Base-by-base conservation (phyloP, 2,329 filamentous ascomycete species). In the Huntiella abstrusa region DNA sequence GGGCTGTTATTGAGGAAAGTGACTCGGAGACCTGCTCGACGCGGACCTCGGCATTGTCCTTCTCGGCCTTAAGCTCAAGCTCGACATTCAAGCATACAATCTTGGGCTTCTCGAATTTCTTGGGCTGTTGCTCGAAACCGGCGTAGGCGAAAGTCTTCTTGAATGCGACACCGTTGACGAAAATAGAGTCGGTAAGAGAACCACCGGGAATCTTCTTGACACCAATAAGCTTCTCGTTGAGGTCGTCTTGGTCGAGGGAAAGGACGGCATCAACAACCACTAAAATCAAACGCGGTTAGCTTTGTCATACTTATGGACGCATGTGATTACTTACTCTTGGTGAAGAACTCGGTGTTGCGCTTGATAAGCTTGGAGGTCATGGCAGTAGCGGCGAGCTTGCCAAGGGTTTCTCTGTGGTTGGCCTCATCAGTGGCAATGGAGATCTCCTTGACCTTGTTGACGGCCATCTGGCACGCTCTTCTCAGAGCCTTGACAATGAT, bases 311-410 rank as follows among this genome's bases (percentile, higher is more conserved):
- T 28, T 28, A 8, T 8, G 16, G 35, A 5, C 22, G 17, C 11
- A 28, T 28, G 22, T 8, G 22, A 28, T 28, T 8, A 22, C 41
- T 16, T 32, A 92, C 85, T 94, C 71, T 94, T 91, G 52, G 91
- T 96, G 67, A 98, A 98, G 65, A 96, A 98, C 3, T 77, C 76
- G 32, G 91, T 83, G 67, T 98, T 96, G 58, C 88, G 75, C 75
- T 96, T 93, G 61, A 98, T 96, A 56, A 98, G 71, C 71, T 98
- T 98, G 74, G 87, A 95, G 63, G 87, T 96, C 91, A 98, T 98
- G 55, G 91, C 91, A 22, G 91, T 98, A 33, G 75, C 85, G 28
- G 91, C 91, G 55, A 98, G 70, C 66, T 94, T 93, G 61, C 70
- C 66, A 51, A 98, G 72, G 37, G 87, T 96, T 56, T 95, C 87